Base-by-base conservation (phyloP, 176 grass and related monocot species). In the Aegilops speltoides region DNA sequence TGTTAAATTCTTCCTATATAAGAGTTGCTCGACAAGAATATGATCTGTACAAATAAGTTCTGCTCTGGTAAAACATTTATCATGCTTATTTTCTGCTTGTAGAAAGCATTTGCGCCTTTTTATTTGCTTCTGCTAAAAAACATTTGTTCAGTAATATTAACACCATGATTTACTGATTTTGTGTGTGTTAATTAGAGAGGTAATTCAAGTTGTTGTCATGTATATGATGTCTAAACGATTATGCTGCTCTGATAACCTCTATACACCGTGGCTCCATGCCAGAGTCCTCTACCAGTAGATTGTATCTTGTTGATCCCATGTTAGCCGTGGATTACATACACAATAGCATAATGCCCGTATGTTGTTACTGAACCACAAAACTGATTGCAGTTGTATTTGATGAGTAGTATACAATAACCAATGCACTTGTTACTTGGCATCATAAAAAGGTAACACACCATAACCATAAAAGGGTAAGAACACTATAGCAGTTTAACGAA, bases 261-360 rank as follows among this genome's bases (percentile, higher is more conserved):
- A 63, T 48, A 37, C 33, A 78, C 8, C 64, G n/a, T 79, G 24
- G 29, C 15, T 62, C 20, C 2, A 3, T 72, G 80, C 80, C 29
- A 74, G 17, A 22, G 16, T 79, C 79, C 29, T 40, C 66, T 52
- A 74, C 40, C 60, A 4, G 37, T 46, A 72, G 26, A 38, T 84
- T 3, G 6, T 22, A 28, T 67, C 8, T 22, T 72, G 23, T 73
- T 36, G 20, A 41, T 68, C 41, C 73, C 54, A 59, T 59, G 54
- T 91, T 81, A 64, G 72, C 65, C 68, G 75, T 4, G 66, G 37
- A 12, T 79, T 22, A 63, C 40, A 56, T 73, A 22, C 19, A 59
- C 54, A 59, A 7, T 59, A 59, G 54, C 54, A 22, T 59, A 54
- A 54, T 54, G 16, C 16, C 50, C 16, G 50, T 17, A 16, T 5